Percentiles rank a stretch among this genome's conserved stretches.
phyloP scores from a whole-genome alignment of 257 asterid species.

The Lavandula angustifolia region DNA sequence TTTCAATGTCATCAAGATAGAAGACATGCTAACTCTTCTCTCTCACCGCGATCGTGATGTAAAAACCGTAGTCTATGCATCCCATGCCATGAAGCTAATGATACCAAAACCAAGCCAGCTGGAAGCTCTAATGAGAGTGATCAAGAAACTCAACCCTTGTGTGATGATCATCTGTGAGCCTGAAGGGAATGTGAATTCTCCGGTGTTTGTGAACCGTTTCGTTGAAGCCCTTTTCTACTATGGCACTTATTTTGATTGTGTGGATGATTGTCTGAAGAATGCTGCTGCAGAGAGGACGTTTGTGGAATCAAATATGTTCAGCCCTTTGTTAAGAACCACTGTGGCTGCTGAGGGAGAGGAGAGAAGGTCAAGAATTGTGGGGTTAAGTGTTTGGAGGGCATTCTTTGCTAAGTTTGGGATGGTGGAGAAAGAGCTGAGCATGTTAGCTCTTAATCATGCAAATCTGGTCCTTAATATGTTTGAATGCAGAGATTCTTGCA shows the following conservation, averaged over 20 bases:
- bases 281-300: slow-evolving; percentile 34
- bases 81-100: not conserved
- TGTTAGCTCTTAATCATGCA: slow-evolving; percentile 38
- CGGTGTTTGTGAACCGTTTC: slow-evolving; percentile 45
- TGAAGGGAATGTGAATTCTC: slow-evolving; percentile 50
- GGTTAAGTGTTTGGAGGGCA: slow-evolving; percentile 41
- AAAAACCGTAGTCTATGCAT: slow-evolving; percentile 8
- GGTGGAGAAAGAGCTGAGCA: slow-evolving; percentile 41
- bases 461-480: slow-evolving; percentile 30
- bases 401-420: slow-evolving; percentile 41
- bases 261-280: slow-evolving; percentile 10
- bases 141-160: slow-evolving; percentile 36
- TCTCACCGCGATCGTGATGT: not conserved
- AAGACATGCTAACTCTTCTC: not conserved
- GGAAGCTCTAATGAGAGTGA: slow-evolving; percentile 36
- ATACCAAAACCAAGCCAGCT: slow-evolving; percentile 32
- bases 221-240: slow-evolving; percentile 43
- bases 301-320: slow-evolving; percentile 31
- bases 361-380: slow-evolving; percentile 40
- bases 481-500: slow-evolving; percentile 38
- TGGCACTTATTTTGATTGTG: slow-evolving; percentile 37
- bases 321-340: slow-evolving; percentile 34
- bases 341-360: slow-evolving; percentile 47
- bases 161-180: slow-evolving; percentile 42
- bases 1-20: slow-evolving; percentile 12